Percentiles rank a stretch among this genome's conserved stretches.
Conservation (phyloP, 2,329 filamentous ascomycete genomes). For the Coleophoma eucalyptorum region DNA sequence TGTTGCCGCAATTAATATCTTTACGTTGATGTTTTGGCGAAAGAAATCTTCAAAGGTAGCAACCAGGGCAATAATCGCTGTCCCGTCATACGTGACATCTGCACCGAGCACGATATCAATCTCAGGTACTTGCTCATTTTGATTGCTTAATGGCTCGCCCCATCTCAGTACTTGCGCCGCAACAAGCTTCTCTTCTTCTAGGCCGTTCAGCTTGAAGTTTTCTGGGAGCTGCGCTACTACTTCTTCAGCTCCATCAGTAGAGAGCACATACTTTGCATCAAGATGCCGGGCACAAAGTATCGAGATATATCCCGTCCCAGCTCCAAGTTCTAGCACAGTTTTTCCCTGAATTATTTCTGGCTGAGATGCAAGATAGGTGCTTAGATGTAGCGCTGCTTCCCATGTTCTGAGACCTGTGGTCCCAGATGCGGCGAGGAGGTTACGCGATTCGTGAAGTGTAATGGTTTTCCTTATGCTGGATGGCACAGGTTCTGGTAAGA, state of each 20-base stretch:
- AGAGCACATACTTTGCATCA: conserved; percentile 52
- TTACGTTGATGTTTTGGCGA: conserved; percentile 47
- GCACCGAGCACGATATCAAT: conserved; percentile 67
- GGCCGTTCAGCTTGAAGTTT: conserved; percentile 65
- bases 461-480: conserved; percentile 32
- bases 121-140: conserved; percentile 36
- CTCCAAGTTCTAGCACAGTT: conserved; percentile 67
- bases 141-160: conserved; percentile 27
- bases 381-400: conserved; percentile 75
- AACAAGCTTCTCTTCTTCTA: conserved; percentile 51
- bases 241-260: conserved; percentile 71
- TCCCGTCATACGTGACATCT: conserved; percentile 73
- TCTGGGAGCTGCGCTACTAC: conserved; percentile 65
- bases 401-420: conserved; percentile 78
- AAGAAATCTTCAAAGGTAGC: conserved; percentile 62
- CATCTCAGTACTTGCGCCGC: conserved; percentile 48
- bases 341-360: conserved; percentile 41
- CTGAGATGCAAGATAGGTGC: conserved; percentile 55
- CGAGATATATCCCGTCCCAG: conserved; percentile 73
- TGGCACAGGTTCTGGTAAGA: not conserved
- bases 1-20: conserved; percentile 65
- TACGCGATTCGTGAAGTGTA: conserved; percentile 65
- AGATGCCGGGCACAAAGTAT: conserved; percentile 70
- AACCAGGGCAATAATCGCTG: conserved; percentile 59
- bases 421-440: conserved; percentile 64